Base-by-base conservation (phyloP, 305 asterid genomes). In the Withania somnifera region DNA sequence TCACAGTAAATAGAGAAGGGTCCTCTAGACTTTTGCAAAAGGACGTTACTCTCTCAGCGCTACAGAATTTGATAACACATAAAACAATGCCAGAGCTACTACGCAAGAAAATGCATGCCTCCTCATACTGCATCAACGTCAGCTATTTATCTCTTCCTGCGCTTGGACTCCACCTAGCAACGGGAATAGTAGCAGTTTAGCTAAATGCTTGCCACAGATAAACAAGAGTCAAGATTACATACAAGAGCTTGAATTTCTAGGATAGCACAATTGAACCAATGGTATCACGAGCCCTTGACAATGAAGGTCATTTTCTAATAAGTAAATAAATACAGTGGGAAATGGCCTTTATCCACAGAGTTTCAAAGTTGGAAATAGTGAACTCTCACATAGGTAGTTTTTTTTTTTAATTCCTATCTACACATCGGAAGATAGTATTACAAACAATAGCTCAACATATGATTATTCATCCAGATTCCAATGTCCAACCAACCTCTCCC, bases 161-260 rank as follows among this genome's bases (percentile, higher is more conserved):
- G 97, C 90, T 93, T 94, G 20, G 93, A 83, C 84, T 89, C 95
- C 93, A 91, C 95, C 97, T 93, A 77, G 57, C 13, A 83, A 82
- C 67, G 54, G 81, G 82, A 56, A 73, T 54, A 81, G 20, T 57
- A 7, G 75, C 26, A 53, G 54, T 19, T 52, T 50, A 67, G 63
- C 22, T 24, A 11, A 17, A 54, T 58, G 10, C 15, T 34, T 20
- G 13, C 11, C 14, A 40, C 60, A 75, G 26, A 85, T 11, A 24
- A 63, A 24, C 2, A 38, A 17, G 10, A 28, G 19, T 47, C 28
- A 13, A 47, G 58, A 26, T 26, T 15, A 47, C 79, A 73, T 45
- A 7, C 34, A 17, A 45, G 78, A 71, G 78, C n/a, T n/a, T n/a
- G n/a, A n/a, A n/a, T n/a, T n/a, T 45, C 17, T 42, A 14, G 20